phyloP scores from a whole-genome alignment of 2,329 filamentous ascomycete species.

The Lachnum nothofagi region DNA sequence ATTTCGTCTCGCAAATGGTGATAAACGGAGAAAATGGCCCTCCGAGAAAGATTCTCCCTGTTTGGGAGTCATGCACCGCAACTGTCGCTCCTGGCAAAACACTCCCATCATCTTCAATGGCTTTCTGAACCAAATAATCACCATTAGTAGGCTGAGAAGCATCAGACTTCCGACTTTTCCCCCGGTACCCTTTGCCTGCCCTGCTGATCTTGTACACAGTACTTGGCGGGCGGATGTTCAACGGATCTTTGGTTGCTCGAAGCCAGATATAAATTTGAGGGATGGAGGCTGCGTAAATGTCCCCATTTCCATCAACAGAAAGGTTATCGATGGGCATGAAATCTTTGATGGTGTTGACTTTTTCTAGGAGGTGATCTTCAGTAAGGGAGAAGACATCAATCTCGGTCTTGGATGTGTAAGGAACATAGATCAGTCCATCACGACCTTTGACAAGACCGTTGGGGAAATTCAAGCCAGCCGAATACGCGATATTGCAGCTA shows the following conservation, averaged over 20 bases:
- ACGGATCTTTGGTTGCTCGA: slow-evolving; percentile 23
- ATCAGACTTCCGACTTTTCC: background rate
- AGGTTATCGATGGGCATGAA: slow-evolving; percentile 35
- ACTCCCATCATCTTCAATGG: slow-evolving; percentile 35
- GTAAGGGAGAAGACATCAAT: slow-evolving; percentile 27
- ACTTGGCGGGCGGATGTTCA: slow-evolving; percentile 17
- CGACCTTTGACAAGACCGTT: slow-evolving; percentile 33
- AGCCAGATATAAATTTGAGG: slow-evolving; percentile 26
- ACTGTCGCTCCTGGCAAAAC: slow-evolving; percentile 26
- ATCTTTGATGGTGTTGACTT: slow-evolving; percentile 27
- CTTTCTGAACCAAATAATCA: slow-evolving; percentile 27
- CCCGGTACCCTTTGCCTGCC: slow-evolving; percentile 11
- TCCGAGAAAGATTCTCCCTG: slow-evolving; percentile 32
- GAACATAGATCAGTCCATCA: slow-evolving; percentile 35
- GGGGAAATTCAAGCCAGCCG: slow-evolving; percentile 27
- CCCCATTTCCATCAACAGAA: slow-evolving; percentile 34
- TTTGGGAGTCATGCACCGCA: slow-evolving; percentile 31
- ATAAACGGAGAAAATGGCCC: slow-evolving; percentile 22
- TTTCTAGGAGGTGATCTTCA: slow-evolving; percentile 15
- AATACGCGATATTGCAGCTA: slow-evolving; percentile 28
- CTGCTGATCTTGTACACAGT: slow-evolving; percentile 28
- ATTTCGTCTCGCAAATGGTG: slow-evolving; percentile 20
- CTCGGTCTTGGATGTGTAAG: slow-evolving; percentile 24
- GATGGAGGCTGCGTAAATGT: slow-evolving; percentile 33
- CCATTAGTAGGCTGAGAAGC: slow-evolving; percentile 10